Percentiles rank a stretch among this genome's conserved stretches.
phyloP scores from a whole-genome alignment of 2,329 filamentous ascomycete species.

The Aspergillus clavatus region DNA sequence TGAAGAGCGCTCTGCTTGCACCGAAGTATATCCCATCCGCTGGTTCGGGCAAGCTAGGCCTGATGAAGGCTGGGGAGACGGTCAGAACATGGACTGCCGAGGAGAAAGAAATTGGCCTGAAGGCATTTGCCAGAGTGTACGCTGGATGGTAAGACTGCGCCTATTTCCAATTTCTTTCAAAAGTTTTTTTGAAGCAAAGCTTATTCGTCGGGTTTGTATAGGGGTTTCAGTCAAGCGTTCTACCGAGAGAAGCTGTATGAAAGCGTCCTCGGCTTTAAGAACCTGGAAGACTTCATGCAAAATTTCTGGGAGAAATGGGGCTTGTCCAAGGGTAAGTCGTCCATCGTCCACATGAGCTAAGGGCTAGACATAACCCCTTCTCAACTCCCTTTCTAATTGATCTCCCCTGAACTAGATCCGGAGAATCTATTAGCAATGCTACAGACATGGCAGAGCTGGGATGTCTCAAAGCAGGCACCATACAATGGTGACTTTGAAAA shows the following conservation, averaged over 20 bases:
- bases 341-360: not conserved
- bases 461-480: conserved; percentile 63
- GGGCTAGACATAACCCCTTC: not conserved
- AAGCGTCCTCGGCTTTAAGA: conserved; percentile 58
- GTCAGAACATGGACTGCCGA: conserved; percentile 49
- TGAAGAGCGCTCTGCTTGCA: conserved; percentile 57
- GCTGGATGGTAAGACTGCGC: conserved; percentile 56
- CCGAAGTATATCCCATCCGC: conserved; percentile 52
- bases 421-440: conserved; percentile 72
- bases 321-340: conserved; percentile 53
- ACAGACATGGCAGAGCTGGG: conserved; percentile 71
- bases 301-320: conserved; percentile 75
- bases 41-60: conserved; percentile 46
- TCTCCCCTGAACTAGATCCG: conserved; percentile 49
- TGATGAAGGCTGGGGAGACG: conserved; percentile 35
- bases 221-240: conserved; percentile 75
- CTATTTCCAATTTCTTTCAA: not conserved
- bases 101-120: conserved; percentile 56
- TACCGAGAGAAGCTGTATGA: conserved; percentile 69
- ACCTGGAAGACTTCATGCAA: conserved; percentile 68
- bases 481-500: conserved; percentile 63
- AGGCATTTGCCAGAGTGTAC: conserved; percentile 69
- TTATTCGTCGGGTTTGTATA: conserved; percentile 12
- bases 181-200: not conserved
- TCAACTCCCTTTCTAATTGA: not conserved